Base-by-base conservation (phyloP, 768 basidiomycete genomes). In the Hericium erinaceus region DNA sequence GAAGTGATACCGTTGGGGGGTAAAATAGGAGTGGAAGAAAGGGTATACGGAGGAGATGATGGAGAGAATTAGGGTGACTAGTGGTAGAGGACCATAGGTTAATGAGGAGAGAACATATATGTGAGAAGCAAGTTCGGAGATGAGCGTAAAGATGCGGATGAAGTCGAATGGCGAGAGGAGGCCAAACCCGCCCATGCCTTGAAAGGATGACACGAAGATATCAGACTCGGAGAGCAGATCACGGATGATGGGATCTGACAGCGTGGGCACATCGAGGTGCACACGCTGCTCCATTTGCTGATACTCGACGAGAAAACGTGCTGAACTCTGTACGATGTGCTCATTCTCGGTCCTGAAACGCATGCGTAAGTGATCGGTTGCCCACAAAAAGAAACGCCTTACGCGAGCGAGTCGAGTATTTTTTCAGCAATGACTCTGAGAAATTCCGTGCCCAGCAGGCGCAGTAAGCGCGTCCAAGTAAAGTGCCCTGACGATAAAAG, bases 151-250 rank as follows among this genome's bases (percentile, higher is more conserved):
- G 64, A 91, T 74, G 63, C 85, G 84, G 64, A 90, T 76, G 62
- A 89, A 82, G 66, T 92, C 89, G 57, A 91, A 77, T 8, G 89
- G 90, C 2, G 87, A 89, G 63, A 91, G 75, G 33, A 90, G 77
- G 15, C 89, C 89, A 67, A 92, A 89, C 11, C 85, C 80, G 39
- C 84, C 80, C 64, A 75, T 73, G 46, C 87, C 87, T 64, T 77
- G 80, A 69, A 92, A 91, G 11, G 90, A 92, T 58, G 87, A 80
- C 46, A 87, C 85, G 66, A 92, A 92, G 38, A 89, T 77, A 66
- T 92, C 90, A 40, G 90, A 88, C 71, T 92, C 89, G 59, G 88
- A 85, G n/a, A 92, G 75, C 46, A 92, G 80, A 66, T 90, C 88
- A 58, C 87, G 84, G 22, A 87, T 76, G 58, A 74, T 67, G 51